Base-by-base conservation (phyloP, 75 land plant genomes). In the Chamaecyparis obtusa region DNA sequence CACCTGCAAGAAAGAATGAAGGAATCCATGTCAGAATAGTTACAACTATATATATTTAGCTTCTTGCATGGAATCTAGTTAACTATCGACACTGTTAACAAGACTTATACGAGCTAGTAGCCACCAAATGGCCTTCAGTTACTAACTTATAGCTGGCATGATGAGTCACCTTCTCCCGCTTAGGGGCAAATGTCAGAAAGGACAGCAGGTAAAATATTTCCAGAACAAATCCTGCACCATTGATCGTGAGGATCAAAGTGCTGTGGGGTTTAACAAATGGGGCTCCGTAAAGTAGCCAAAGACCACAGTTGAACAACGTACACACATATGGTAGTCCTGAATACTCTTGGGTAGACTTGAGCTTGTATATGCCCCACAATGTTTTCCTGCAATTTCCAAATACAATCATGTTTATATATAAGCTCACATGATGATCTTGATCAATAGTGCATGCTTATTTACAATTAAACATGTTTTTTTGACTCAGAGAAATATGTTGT, bases 281-380 rank as follows among this genome's bases (percentile, higher is more conserved):
- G 41, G 91, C n/a, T 37, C 91, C 95, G 46, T 94, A 94, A 39
- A 90, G 54, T 37, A 91, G 76, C 97, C 95, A 94, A 27, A 94
- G 83, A 90, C 88, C 64, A 88, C 94, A 94, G 74, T 93, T 94
- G 39, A 92, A 87, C 32, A 93, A 87, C 1, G 93, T 92, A 30
- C 89, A 89, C 41, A 95, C 87, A 86, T 95, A 95, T 0, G 96
- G 93, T n/a, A 92, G 49, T 4, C 91, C 89, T 6, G 91, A 92
- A 93, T 85, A 95, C 48, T 92, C 69, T 87, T 90, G 89, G 17
- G 95, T 95, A 15, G 94, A 90, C 82, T 86, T 89, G 82, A 85
- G 84, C 91, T 87, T 93, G 21, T 86, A 85, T 43, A 95, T 95
- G 44, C 85, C 87, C 36, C 81, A 85, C 67, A 95, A 91, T 14